Evolutionary conservation across 768 basidiomycete genomes (phyloP).

Genomic region (Phanerochaete sordida): DNA sequence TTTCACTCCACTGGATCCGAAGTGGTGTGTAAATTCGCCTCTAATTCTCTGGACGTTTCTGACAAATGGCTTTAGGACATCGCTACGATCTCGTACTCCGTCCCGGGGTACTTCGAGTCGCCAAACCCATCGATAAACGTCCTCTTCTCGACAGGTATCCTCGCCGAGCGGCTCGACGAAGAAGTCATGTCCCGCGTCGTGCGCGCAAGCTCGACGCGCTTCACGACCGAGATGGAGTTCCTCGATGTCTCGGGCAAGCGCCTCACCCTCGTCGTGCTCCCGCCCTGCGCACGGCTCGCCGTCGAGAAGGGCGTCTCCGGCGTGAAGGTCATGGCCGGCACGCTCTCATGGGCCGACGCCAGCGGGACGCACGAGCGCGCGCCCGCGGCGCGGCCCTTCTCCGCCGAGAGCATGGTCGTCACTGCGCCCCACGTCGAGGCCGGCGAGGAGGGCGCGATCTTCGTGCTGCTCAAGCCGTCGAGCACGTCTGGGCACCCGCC

Average conservation of each 20-base stretch:
- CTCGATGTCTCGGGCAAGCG: conserved; percentile 16
- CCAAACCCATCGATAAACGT: conserved; percentile 21
- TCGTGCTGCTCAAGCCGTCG: conserved; percentile 10
- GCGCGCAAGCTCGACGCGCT: conserved; percentile 13
- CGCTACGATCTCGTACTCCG: conserved; percentile 26
- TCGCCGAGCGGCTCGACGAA: conserved; percentile 17
- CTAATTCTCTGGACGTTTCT: no score
- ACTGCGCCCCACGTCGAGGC: neutral
- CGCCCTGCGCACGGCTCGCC: conserved; percentile 2
- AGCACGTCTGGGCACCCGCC: conserved; percentile 14
- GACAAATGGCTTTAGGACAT: conserved; percentile 18
- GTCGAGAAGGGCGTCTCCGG: conserved; percentile 6
- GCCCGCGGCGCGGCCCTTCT: neutral
- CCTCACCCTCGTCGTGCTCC: conserved; percentile 21
- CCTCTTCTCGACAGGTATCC: conserved; percentile 7
- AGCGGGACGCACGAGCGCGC: neutral
- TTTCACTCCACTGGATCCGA: conserved; percentile 1
- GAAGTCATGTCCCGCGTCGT: conserved; percentile 21
- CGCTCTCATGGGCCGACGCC: neutral
- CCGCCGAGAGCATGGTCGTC: neutral
- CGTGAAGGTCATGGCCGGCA: conserved; percentile 21
- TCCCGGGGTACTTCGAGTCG: conserved; percentile 25
- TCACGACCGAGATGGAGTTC: conserved; percentile 14
- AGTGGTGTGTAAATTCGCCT: neutral
- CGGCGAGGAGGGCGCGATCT: conserved; percentile 15